A percentile compares a stretch with the other conserved stretches of the same genome.
phyloP scores from a whole-genome alignment of 2,329 filamentous ascomycete genomes.

The Xylariaceae sp. region DNA sequence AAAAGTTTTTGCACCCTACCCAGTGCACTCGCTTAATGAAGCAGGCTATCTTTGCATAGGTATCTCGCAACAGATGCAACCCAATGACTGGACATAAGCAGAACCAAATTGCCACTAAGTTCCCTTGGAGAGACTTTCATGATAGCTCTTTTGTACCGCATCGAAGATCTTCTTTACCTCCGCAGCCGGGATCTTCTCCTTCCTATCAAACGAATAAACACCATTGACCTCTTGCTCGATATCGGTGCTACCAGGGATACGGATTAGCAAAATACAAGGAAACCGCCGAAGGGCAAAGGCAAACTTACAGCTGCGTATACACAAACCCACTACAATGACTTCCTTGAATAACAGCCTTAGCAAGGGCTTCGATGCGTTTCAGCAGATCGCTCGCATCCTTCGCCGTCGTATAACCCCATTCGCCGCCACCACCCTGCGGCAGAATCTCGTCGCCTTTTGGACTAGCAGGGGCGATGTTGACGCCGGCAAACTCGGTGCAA shows the following conservation, averaged over 20 bases:
- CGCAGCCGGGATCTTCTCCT: conserved; percentile 63
- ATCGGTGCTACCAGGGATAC: conserved; percentile 49
- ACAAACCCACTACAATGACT: conserved; percentile 65
- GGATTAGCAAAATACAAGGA: conserved; percentile 9
- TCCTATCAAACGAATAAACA: conserved; percentile 67
- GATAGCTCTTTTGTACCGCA: conserved; percentile 56
- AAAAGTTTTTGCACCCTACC: no score
- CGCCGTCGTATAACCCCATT: conserved; percentile 75
- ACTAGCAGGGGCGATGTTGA: conserved; percentile 65
- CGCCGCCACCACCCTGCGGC: conserved; percentile 50
- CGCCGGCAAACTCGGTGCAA: conserved; percentile 72
- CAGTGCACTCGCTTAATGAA: no score
- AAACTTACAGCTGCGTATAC: conserved; percentile 67
- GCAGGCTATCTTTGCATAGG: no score
- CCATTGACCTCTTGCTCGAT: conserved; percentile 75
- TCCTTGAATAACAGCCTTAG: conserved; percentile 64
- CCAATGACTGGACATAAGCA: background rate
- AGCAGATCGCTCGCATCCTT: conserved; percentile 65
- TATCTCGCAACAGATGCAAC: no score
- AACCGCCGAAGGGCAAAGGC: background rate
- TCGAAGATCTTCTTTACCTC: conserved; percentile 66
- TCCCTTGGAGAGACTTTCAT: conserved; percentile 37
- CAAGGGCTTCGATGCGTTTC: conserved; percentile 62
- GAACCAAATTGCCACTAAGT: background rate
- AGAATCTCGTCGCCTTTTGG: conserved; percentile 33